Conservation (phyloP, 106 monocot species). For the Dioscorea zingiberensis region DNA sequence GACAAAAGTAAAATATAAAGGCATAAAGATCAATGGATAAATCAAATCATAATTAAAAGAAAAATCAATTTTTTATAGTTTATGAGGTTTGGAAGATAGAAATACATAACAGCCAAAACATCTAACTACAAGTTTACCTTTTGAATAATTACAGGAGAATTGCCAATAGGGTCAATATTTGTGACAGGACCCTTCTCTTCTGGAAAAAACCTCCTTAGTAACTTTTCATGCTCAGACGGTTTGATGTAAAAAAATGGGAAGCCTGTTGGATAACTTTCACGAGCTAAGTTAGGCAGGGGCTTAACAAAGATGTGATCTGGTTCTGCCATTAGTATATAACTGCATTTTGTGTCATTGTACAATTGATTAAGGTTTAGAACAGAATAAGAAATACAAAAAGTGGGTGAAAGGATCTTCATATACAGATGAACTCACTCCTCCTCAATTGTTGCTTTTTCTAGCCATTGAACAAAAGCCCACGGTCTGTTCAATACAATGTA, state of each 20-base stretch:
- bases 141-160: constrained; percentile 86
- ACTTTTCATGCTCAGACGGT: constrained; percentile 53
- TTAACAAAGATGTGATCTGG: constrained; percentile 87
- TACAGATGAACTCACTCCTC: constrained; percentile 18
- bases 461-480: constrained; percentile 34
- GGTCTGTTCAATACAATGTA: constrained; percentile 32
- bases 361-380: background rate
- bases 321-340: constrained; percentile 88
- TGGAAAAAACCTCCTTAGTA: constrained; percentile 72
- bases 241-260: constrained; percentile 92
- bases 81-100: background rate
- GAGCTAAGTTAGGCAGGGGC: constrained; percentile 74
- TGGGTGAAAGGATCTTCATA: background rate
- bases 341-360: constrained; percentile 20
- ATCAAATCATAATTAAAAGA: background rate
- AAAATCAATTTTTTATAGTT: background rate
- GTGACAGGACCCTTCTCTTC: constrained; percentile 71
- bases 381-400: background rate
- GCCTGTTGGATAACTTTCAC: constrained; percentile 46
- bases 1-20: background rate
- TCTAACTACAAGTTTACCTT: constrained; percentile 37
- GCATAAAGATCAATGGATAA: background rate
- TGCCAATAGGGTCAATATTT: constrained; percentile 84
- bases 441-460: constrained; percentile 24
- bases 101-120: background rate